Conservation (phyloP, 2,329 filamentous ascomycete species). For the Colletotrichum tropicale region DNA sequence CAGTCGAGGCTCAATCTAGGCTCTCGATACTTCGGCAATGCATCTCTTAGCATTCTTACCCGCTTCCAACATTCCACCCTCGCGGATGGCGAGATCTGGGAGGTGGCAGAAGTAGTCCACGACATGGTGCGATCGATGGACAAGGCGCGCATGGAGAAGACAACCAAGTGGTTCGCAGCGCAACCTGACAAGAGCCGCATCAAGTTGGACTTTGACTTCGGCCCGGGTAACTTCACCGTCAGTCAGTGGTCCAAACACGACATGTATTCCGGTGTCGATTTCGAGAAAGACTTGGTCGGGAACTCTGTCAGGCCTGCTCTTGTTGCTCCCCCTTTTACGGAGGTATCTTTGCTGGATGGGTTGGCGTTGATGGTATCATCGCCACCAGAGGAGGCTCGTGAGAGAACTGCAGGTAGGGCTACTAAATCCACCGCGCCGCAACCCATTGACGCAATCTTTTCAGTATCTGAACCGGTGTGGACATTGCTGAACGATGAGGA, state of each 20-base stretch:
- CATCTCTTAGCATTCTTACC: not conserved
- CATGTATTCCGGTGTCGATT: not conserved
- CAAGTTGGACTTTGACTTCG: not conserved
- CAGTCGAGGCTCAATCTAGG: not conserved
- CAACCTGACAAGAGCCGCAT: not conserved
- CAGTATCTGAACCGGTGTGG: not conserved
- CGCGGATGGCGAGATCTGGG: not conserved
- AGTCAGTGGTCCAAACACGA: not conserved
- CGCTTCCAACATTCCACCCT: rapidly evolving
- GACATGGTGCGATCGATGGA: not conserved
- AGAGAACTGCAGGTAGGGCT: too few species aligned
- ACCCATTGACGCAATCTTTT: not conserved
- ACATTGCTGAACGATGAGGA: rapidly evolving
- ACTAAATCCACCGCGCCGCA: too few species aligned
- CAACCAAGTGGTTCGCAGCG: not conserved
- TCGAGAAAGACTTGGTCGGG: not conserved
- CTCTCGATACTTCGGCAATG: not conserved
- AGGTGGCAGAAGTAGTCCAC: not conserved
- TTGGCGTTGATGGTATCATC: not conserved
- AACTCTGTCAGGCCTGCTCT: rapidly evolving
- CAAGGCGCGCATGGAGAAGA: not conserved
- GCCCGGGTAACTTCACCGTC: rapidly evolving
- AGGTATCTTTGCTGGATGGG: not conserved
- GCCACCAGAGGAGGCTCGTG: rapidly evolving
- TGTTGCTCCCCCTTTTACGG: not conserved